Evolutionary conservation across 768 basidiomycete genomes (phyloP).

Genomic region (Harrya chromipes): DNA sequence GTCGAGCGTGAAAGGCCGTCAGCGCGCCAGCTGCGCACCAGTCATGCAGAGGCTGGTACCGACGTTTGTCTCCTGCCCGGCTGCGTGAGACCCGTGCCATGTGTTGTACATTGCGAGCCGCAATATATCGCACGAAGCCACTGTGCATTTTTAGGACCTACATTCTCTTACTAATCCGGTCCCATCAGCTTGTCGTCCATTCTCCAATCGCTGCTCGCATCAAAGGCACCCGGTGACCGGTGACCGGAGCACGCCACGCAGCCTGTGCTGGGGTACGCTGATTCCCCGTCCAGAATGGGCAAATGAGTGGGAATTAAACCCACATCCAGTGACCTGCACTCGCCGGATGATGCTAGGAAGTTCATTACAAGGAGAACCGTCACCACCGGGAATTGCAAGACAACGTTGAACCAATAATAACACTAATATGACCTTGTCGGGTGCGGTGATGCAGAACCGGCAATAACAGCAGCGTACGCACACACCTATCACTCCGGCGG

Average conservation of each 20-base stretch:
- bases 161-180: conserved; percentile 19
- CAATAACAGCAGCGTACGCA: conserved; percentile 5
- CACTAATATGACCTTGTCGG: conserved; percentile 22
- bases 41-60: not conserved
- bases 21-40: not conserved
- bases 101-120: not conserved
- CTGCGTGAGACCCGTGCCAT: conserved; percentile 1
- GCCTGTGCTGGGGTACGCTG: not conserved
- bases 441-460: conserved; percentile 4
- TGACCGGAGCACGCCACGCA: conserved; percentile 23
- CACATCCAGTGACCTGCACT: not conserved
- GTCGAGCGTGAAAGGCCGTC: not conserved
- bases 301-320: not conserved
- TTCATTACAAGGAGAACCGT: not conserved
- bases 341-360: not conserved
- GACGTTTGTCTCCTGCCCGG: too few species aligned
- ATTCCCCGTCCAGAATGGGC: not conserved
- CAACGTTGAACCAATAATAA: not conserved
- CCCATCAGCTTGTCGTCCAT: conserved; percentile 7
- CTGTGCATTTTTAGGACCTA: conserved; percentile 7
- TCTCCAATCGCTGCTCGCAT: conserved; percentile 5
- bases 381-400: conserved; percentile 7
- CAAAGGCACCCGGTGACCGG: not conserved
- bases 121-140: conserved; percentile 28
- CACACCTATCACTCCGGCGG: conserved; percentile 9